Evolutionary conservation across 306 rosid genomes (phyloP), one percentile per base, ranked within the genome.

Genomic region (Bauhinia variegata): DNA sequence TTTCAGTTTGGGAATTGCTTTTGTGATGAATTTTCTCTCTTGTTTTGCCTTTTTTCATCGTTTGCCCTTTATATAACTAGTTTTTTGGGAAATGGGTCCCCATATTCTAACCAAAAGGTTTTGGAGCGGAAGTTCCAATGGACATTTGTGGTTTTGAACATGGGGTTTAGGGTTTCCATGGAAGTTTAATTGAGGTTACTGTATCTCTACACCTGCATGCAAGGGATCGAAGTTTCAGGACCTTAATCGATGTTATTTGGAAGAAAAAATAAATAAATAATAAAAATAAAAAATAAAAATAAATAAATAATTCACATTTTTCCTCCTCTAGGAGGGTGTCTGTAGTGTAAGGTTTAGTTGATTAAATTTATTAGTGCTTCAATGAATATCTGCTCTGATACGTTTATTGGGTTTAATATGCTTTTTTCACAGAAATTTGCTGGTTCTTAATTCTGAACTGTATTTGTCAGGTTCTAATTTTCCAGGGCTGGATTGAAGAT

Each of bases 151-250:
- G 72, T 41, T 67, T 66, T 62, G 54, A 28, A 33, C 23, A 50
- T 47, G 68, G 68, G 82, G 82, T 69, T 73, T 79, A 64, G 70
- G 86, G 66, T 75, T 82, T 76, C 70, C 8, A 42, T 61, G 42
- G 60, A 14, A 58, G 63, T 72, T 59, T 23, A 42, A 60, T 60
- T n/a, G n/a, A 23, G 31, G 49, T 28, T 11, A 7, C 52, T 68
- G 39, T 75, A 59, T 34, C 17, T 61, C 46, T 77, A 46, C 46
- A 65, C 50, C 51, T 79, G 79, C 87, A 83, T 83, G 87, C 87
- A 83, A 75, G 49, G 64, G 65, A 76, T 68, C 58, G 18, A 16
- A 33, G 33, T 63, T 76, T n/a, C n/a, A n/a, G n/a, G n/a, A n/a
- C n/a, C n/a, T n/a, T n/a, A n/a, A n/a, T n/a, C n/a, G n/a, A n/a